A percentile compares a stretch with the other conserved stretches of the same genome.
Conservation (phyloP, 2,329 filamentous ascomycete species). For the Phaeosphaeriaceae sp. region DNA sequence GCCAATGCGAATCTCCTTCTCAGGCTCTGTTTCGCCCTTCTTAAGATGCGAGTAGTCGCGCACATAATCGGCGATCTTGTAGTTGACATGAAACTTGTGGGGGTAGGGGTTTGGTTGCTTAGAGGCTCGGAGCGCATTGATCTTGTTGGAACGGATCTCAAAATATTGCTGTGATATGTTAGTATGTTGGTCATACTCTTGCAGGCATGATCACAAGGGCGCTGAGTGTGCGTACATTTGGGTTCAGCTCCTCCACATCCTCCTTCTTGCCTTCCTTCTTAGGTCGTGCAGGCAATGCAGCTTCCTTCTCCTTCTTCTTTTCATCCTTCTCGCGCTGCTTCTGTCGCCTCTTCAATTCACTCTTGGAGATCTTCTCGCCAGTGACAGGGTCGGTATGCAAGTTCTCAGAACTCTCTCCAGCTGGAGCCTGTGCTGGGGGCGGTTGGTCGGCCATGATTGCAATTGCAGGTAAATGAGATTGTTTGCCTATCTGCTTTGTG, state of each 20-base stretch:
- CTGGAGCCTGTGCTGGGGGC: slow-evolving; percentile 31
- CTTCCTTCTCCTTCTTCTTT: slow-evolving; percentile 84
- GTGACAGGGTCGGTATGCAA: slow-evolving; percentile 91
- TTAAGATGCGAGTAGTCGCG: slow-evolving; percentile 80
- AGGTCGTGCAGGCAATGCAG: slow-evolving; percentile 66
- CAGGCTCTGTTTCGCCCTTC: slow-evolving; percentile 82
- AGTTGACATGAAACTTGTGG: slow-evolving; percentile 89
- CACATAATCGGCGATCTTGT: slow-evolving; percentile 80
- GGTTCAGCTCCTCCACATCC: slow-evolving; percentile 76
- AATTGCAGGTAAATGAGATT: slow-evolving; percentile 9
- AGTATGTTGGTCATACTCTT: slow-evolving; percentile 15
- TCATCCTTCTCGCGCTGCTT: slow-evolving; percentile 93
- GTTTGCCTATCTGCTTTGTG: slow-evolving; percentile 9
- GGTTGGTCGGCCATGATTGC: slow-evolving; percentile 43
- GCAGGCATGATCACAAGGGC: neutral
- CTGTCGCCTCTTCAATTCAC: slow-evolving; percentile 84
- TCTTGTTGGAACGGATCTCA: slow-evolving; percentile 85
- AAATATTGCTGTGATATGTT: slow-evolving; percentile 76
- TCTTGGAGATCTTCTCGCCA: slow-evolving; percentile 74
- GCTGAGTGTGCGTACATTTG: slow-evolving; percentile 63
- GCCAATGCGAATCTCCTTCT: slow-evolving; percentile 77
- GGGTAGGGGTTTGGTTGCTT: slow-evolving; percentile 82
- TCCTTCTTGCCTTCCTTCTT: slow-evolving; percentile 66
- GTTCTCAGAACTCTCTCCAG: slow-evolving; percentile 56
- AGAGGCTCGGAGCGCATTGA: slow-evolving; percentile 76